These are phyloP conservation scores for Phytophthora sp. DNA, from an alignment of 352 stramenopile genomes.

Conservation along the genomic window DNA sequence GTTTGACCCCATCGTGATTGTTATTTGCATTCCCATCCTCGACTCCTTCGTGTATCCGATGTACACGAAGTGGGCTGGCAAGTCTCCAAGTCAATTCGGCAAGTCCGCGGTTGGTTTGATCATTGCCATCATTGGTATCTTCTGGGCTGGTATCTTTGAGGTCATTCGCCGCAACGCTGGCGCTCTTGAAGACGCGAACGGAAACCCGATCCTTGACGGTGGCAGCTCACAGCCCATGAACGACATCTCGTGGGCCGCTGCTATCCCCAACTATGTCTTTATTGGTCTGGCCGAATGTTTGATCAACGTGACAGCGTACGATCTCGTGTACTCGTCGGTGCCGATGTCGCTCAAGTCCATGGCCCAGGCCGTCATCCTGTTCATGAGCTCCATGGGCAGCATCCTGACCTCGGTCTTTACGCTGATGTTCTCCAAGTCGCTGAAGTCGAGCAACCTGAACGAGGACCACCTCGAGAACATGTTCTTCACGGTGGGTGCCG, in stretches of 20 bases:
- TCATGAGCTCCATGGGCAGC: constrained; percentile 61
- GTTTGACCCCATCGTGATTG: constrained; percentile 46
- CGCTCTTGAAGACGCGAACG: constrained; percentile 25
- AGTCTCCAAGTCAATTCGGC: constrained; percentile 42
- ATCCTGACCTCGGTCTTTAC: constrained; percentile 62
- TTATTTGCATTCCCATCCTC: constrained; percentile 44
- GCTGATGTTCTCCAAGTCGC: constrained; percentile 60
- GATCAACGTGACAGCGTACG: constrained; percentile 61
- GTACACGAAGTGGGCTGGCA: constrained; percentile 37
- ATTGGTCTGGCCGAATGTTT: constrained; percentile 54
- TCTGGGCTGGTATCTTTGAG: constrained; percentile 51
- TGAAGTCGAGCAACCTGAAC: constrained; percentile 58
- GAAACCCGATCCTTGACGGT: constrained; percentile 37
- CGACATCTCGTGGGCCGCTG: constrained; percentile 47
- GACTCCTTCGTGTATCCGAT: constrained; percentile 44
- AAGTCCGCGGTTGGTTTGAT: constrained; percentile 36
- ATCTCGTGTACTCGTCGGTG: constrained; percentile 59
- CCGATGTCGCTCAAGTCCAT: constrained; percentile 53
- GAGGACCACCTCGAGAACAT: constrained; percentile 67
- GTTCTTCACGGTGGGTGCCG: constrained; percentile 55
- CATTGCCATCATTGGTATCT: constrained; percentile 39
- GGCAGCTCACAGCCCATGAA: constrained; percentile 54
- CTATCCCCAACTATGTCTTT: constrained; percentile 54
- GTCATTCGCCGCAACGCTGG: constrained; percentile 50
- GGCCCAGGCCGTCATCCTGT: constrained; percentile 51